Percentiles rank a stretch among this genome's conserved stretches.
phyloP scores from a whole-genome alignment of 2,329 filamentous ascomycete genomes.

The Ophiocordyceps polyrhachis-furcata region DNA sequence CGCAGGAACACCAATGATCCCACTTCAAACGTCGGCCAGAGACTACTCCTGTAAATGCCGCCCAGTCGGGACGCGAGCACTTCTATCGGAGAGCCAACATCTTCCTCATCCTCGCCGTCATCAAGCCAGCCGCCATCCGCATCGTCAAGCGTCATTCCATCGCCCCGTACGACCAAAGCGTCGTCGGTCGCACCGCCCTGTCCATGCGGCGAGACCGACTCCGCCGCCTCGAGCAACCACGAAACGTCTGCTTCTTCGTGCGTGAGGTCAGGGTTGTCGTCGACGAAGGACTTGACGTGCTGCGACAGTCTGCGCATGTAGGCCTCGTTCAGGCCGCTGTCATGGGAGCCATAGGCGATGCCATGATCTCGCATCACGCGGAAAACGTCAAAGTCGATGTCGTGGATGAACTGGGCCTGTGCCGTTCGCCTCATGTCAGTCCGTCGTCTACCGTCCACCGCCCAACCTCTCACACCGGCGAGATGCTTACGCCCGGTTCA shows the following conservation, averaged over 20 bases:
- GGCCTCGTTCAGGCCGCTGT: slow-evolving; percentile 23
- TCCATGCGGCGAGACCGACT: not conserved
- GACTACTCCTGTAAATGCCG: slow-evolving; percentile 28
- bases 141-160: not conserved
- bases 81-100: slow-evolving; percentile 9
- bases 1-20: slow-evolving; percentile 32
- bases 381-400: slow-evolving; percentile 71
- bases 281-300: slow-evolving; percentile 25
- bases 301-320: slow-evolving; percentile 25
- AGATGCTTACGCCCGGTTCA: slow-evolving; percentile 34
- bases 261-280: slow-evolving; percentile 20
- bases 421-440: slow-evolving; percentile 1
- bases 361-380: slow-evolving; percentile 70
- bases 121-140: slow-evolving; percentile 1
- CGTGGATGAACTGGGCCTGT: slow-evolving; percentile 33
- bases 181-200: not conserved
- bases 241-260: slow-evolving; percentile 4
- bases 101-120: slow-evolving; percentile 3
- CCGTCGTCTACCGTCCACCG: too few species aligned
- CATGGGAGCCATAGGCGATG: slow-evolving; percentile 53
- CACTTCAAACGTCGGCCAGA: slow-evolving; percentile 36
- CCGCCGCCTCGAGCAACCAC: slow-evolving; percentile 21
- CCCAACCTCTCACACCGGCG: not conserved
- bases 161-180: not conserved
- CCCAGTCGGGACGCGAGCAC: slow-evolving; percentile 14